phyloP scores from a whole-genome alignment of 108 stramenopile species.

The Asterionellopsis glacialis region DNA sequence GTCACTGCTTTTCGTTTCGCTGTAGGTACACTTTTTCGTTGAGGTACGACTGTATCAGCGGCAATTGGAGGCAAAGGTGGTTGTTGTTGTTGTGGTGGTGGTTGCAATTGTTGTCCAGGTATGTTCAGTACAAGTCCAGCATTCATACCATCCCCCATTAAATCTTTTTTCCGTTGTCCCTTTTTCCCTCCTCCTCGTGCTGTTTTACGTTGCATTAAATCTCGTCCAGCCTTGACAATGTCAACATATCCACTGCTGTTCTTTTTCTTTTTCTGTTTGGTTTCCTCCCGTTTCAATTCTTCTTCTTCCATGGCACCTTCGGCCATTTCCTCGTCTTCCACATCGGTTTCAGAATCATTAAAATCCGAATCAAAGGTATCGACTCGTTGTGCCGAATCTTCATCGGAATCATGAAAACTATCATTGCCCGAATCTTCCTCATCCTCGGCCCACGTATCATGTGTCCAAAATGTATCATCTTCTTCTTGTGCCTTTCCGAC shows the following conservation, averaged over 20 bases:
- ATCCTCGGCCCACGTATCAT: constrained; percentile 81
- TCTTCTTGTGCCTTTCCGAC: constrained; percentile 75
- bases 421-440: constrained; percentile 59
- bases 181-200: constrained; percentile 35
- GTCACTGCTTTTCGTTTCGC: constrained; percentile 2
- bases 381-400: constrained; percentile 49
- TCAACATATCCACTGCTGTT: constrained; percentile 9
- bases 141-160: constrained; percentile 67
- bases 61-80: background rate
- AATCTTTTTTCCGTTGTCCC: constrained; percentile 22
- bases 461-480: constrained; percentile 82
- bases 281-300: constrained; percentile 29
- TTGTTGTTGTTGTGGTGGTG: background rate
- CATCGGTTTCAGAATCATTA: constrained; percentile 71
- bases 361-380: constrained; percentile 90
- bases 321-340: constrained; percentile 50
- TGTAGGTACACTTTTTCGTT: background rate
- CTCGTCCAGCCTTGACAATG: constrained; percentile 37
- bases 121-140: constrained; percentile 80
- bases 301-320: constrained; percentile 50
- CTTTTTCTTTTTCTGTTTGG: constrained; percentile 11
- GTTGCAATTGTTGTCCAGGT: constrained; percentile 15
- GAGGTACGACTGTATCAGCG: no score
- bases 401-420: constrained; percentile 72
- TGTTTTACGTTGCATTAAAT: constrained; percentile 32